Conservation (phyloP, 2,329 filamentous ascomycete species). For the Microsporum canis region DNA sequence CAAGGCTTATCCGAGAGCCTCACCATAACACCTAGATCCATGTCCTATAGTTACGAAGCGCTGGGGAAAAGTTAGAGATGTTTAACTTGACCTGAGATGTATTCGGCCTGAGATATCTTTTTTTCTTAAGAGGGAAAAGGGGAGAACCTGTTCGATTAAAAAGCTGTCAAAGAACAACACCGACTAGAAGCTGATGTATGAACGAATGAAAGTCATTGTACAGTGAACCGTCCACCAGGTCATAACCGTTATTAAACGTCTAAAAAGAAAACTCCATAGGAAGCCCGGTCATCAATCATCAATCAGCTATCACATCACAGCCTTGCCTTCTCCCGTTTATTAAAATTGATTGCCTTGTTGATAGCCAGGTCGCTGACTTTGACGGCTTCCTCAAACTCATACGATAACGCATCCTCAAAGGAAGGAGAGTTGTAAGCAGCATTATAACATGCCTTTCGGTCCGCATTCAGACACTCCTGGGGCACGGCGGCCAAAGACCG, state of each 20-base stretch:
- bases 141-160: background rate
- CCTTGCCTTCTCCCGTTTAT: background rate
- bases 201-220: background rate
- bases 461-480: constrained; percentile 42
- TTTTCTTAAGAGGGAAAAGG: background rate
- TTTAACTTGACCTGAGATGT: background rate
- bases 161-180: background rate
- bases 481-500: constrained; percentile 40
- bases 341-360: constrained; percentile 11
- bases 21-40: background rate
- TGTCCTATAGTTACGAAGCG: background rate
- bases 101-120: too few species aligned
- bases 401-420: constrained; percentile 41
- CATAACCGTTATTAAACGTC: background rate
- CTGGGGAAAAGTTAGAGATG: background rate
- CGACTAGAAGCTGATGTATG: background rate
- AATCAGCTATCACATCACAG: background rate
- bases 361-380: constrained; percentile 28
- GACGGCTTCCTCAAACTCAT: constrained; percentile 38
- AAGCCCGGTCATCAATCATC: background rate
- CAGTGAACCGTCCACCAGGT: background rate
- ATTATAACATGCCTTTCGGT: constrained; percentile 41
- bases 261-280: background rate
- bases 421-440: constrained; percentile 38
- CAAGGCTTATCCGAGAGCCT: background rate